Base-by-base conservation (phyloP, 768 basidiomycete genomes). In the Naganishia onofrii region DNA sequence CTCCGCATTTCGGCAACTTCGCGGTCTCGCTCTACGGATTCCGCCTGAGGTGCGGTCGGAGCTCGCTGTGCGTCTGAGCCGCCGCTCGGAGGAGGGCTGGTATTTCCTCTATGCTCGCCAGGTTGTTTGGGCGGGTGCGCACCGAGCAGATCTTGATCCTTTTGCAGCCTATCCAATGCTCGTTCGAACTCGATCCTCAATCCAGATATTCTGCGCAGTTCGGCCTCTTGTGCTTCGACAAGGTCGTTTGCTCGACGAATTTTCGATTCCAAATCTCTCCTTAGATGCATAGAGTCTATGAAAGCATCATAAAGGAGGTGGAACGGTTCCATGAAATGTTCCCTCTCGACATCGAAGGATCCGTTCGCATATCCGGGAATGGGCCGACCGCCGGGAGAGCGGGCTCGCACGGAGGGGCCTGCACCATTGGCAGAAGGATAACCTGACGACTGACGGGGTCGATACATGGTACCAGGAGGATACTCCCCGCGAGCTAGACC, bases 161-260 rank as follows among this genome's bases (percentile, higher is more conserved):
- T 38, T 42, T 63, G 60, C 42, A 63, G 38, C 38, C 60, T n/a
- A 2, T 63, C 70, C 36, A 70, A 46, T 12, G 57, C 28, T 9
- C 52, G 52, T 55, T 70, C 70, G 32, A 28, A 70, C 29, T 67
- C 63, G 2, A 48, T 46, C 46, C 66, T 44, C 52, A 71, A 19
- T 15, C 51, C 63, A 32, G 57, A 21, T n/a, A 72, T 53, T 42
- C 67, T 53, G 10, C 51, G 46, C 13, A 72, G 34, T 57, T 72
- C 71, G n/a, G 42, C 54, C 51, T 72, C 67, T 32, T 72, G 71
- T 9, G 67, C 67, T 15, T 60, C 58, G 19, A 72, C 67, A 1
- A 72, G 67, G 51, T 72, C 71, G 34, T 72, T 72, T 23, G 71
- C 71, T 42, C 63, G 68, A 19, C 42, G 57, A n/a, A 72, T 65